Conservation (phyloP, 208 protist species). For the Herpetomonas muscarum region DNA sequence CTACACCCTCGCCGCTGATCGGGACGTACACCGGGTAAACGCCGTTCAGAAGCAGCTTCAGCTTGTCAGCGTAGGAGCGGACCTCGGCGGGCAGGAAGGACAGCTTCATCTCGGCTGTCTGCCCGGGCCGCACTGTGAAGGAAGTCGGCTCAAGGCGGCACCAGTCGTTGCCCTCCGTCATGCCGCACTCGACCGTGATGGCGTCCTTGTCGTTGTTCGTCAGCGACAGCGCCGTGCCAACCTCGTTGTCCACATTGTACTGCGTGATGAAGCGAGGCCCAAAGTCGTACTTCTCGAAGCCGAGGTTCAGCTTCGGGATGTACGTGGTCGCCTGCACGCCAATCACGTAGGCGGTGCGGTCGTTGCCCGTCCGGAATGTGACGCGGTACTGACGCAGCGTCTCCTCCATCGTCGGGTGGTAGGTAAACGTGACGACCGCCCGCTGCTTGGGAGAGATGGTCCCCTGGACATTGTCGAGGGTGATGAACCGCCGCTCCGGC, state of each 20-base stretch:
- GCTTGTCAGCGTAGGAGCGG: slow-evolving; percentile 77
- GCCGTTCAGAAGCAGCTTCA: slow-evolving; percentile 94
- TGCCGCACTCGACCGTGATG: slow-evolving; percentile 77
- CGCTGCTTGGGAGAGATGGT: slow-evolving; percentile 66
- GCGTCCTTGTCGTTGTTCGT: slow-evolving; percentile 89
- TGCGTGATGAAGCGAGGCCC: slow-evolving; percentile 86
- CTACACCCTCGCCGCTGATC: slow-evolving; percentile 90
- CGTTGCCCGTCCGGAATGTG: slow-evolving; percentile 81
- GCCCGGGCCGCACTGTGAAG: slow-evolving; percentile 81
- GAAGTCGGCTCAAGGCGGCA: slow-evolving; percentile 84
- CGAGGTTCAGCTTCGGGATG: slow-evolving; percentile 86
- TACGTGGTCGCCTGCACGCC: slow-evolving; percentile 68
- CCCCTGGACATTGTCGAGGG: slow-evolving; percentile 52
- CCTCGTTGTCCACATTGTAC: slow-evolving; percentile 31
- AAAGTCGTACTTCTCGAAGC: slow-evolving; percentile 88
- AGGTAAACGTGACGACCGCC: slow-evolving; percentile 65
- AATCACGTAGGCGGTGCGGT: slow-evolving; percentile 75
- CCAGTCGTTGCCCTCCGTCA: slow-evolving; percentile 74
- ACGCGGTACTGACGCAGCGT: slow-evolving; percentile 64
- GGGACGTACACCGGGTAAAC: slow-evolving; percentile 72
- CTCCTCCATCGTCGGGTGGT: slow-evolving; percentile 74
- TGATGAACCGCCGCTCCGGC: slow-evolving; percentile 42
- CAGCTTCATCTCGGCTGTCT: slow-evolving; percentile 64
- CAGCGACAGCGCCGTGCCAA: slow-evolving; percentile 62
- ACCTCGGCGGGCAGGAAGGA: slow-evolving; percentile 86